Base-by-base conservation (phyloP, 306 rosid species). In the Acacia confusa region DNA sequence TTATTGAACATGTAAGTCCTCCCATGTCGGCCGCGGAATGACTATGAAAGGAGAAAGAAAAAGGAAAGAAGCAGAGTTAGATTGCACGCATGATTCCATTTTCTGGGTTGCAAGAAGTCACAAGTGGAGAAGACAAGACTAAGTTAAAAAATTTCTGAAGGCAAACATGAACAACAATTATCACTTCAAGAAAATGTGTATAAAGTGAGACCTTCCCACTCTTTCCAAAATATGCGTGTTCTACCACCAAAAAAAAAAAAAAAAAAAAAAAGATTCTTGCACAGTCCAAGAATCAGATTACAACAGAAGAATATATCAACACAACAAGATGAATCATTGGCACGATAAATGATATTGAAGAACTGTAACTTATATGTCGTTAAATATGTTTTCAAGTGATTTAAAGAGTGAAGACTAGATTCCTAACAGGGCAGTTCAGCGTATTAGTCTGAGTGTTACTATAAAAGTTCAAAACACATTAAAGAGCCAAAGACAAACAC, bases 1-100 rank as follows among this genome's bases (percentile, higher is more conserved):
- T 88, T 76, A 67, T 88, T 84, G 36, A 89, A 88, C 30, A 94
- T 94, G 87, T 92, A 88, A 65, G 97, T 94, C 78, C 28, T 89
- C 60, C 98, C 95, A 89, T 89, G 84, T 82, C 91, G 86, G 89
- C 84, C 77, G 36, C 78, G 86, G 84, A 89, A 94, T 81, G 92
- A 71, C 95, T 89, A 84, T 55, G 72, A 86, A 78, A 70, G 57
- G 48, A 74, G 78, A 70, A 73, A 61, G 74, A 69, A 80, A 79
- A 74, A 73, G 9, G 40, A 78, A 80, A 81, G 70, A 78, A 63
- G 72, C 16, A 72, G 77, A 72, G 77, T 82, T 72, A 80, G 89
- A 82, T 78, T 40, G 64, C 82, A 43, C 9, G 9, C 71, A 24
- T 41, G 10, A 65, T 76, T 81, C 58, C 28, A 68, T 63, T 78